Conservation (phyloP, 2,329 filamentous ascomycete species). For the Sordariomycetes sp. region DNA sequence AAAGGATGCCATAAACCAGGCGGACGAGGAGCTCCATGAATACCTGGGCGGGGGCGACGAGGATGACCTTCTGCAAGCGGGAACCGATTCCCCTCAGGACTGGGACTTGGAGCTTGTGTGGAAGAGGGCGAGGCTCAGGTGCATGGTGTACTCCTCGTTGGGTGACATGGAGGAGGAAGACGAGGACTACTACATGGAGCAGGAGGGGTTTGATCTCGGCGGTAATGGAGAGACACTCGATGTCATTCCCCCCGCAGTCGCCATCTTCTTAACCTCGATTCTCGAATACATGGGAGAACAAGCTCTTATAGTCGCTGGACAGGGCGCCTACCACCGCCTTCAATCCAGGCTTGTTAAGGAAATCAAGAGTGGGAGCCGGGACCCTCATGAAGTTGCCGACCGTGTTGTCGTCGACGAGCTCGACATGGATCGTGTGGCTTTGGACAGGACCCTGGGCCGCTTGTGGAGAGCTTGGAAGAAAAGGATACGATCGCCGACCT, state of each 20-base stretch:
- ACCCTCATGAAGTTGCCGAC: conserved; percentile 38
- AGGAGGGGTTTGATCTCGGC: conserved; percentile 48
- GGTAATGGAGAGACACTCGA: conserved; percentile 34
- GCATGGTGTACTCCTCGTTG: conserved; percentile 96
- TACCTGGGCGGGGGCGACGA: conserved; percentile 71
- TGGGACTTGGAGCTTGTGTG: conserved; percentile 91
- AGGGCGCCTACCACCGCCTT: conserved; percentile 64
- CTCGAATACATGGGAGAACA: conserved; percentile 91
- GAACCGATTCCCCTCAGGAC: conserved; percentile 30
- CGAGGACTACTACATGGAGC: conserved; percentile 76
- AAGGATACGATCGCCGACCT: conserved; percentile 48
- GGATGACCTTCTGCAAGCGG: conserved; percentile 49
- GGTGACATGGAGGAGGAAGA: conserved; percentile 98
- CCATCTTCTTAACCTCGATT: conserved; percentile 92
- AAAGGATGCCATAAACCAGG: conserved; percentile 67
- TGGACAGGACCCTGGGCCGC: conserved; percentile 77
- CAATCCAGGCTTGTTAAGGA: conserved; percentile 45
- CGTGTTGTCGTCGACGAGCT: conserved; percentile 74
- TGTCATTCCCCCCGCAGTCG: conserved; percentile 75
- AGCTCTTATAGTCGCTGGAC: conserved; percentile 72
- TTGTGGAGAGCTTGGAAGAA: conserved; percentile 96
- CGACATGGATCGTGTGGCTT: conserved; percentile 85
- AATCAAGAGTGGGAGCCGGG: conserved; percentile 34
- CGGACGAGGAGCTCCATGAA: conserved; percentile 77
- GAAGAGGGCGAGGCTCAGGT: conserved; percentile 83